Evolutionary conservation across 176 grass and related monocot genomes (phyloP).

Genomic region (Dactylis glomerata): DNA sequence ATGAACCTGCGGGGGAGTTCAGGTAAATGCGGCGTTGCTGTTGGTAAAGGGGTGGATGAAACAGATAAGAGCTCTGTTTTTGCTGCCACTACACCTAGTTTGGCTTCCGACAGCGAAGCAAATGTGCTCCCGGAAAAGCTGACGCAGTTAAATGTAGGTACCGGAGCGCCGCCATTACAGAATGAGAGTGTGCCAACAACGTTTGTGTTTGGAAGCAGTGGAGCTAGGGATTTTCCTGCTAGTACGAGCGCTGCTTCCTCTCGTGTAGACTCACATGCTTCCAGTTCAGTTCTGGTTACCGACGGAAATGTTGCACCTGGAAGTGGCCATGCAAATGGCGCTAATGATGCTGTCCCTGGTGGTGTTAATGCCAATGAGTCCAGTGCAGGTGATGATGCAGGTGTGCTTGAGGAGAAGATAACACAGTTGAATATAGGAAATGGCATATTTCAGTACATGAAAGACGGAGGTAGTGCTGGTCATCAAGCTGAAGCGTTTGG

Average conservation of each 20-base stretch:
- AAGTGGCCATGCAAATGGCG: background rate
- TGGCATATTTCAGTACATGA: slow-evolving; percentile 25
- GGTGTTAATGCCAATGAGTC: slow-evolving; percentile 6
- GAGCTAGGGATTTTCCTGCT: slow-evolving; percentile 20
- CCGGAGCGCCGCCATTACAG: slow-evolving; percentile 7
- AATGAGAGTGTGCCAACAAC: background rate
- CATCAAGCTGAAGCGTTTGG: slow-evolving; percentile 31
- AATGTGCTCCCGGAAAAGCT: slow-evolving; percentile 48
- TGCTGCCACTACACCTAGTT: slow-evolving; percentile 19
- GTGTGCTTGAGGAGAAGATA: slow-evolving; percentile 37
- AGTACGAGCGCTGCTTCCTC: background rate
- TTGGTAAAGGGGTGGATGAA: slow-evolving; percentile 5
- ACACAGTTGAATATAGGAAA: slow-evolving; percentile 52
- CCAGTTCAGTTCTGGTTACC: background rate
- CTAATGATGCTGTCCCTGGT: background rate
- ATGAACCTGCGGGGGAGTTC: slow-evolving; percentile 42
- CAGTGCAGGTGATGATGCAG: slow-evolving; percentile 8
- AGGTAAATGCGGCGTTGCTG: background rate
- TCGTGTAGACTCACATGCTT: slow-evolving; percentile 3
- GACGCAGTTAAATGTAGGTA: slow-evolving; percentile 54
- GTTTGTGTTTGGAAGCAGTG: slow-evolving; percentile 58
- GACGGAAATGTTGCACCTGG: slow-evolving; percentile 16
- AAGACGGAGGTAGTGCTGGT: slow-evolving; percentile 19
- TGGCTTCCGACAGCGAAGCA: background rate
- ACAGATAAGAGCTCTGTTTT: slow-evolving; percentile 10